A percentile compares a stretch with the other conserved stretches of the same genome.
These are phyloP conservation scores for Penicillium dipodomyicola DNA, from an alignment of 495 filamentous ascomycete species.

Conservation along the genomic window DNA sequence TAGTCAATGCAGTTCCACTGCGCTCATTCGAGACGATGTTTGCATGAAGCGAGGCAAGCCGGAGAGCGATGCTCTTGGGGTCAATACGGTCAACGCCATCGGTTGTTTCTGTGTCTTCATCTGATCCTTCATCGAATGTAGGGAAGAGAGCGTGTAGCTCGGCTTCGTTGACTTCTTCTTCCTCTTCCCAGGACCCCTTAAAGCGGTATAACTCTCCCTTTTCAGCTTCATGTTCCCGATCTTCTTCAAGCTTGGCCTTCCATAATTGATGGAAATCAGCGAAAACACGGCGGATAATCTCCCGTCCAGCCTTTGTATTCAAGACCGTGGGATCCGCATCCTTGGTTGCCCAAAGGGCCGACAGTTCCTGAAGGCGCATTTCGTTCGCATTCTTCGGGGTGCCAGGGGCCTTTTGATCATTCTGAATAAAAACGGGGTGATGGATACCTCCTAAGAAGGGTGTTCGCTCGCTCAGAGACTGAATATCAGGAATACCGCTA, in stretches of 20 bases:
- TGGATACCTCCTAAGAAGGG: slow-evolving; percentile 61
- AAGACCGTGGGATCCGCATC: slow-evolving; percentile 37
- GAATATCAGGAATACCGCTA: slow-evolving; percentile 27
- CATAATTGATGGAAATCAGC: slow-evolving; percentile 72
- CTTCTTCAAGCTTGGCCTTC: slow-evolving; percentile 67
- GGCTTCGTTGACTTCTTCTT: slow-evolving; percentile 71
- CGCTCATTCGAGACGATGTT: slow-evolving; percentile 43
- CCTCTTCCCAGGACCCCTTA: slow-evolving; percentile 68
- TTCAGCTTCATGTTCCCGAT: slow-evolving; percentile 66
- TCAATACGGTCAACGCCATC: slow-evolving; percentile 31
- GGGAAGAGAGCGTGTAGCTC: slow-evolving; percentile 82
- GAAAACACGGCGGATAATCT: slow-evolving; percentile 51
- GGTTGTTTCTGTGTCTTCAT: slow-evolving; percentile 29
- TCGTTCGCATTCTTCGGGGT: slow-evolving; percentile 44
- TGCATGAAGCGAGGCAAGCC: slow-evolving; percentile 53
- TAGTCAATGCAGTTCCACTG: slow-evolving; percentile 28
- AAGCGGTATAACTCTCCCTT: slow-evolving; percentile 79
- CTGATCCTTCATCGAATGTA: slow-evolving; percentile 56
- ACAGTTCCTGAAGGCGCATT: slow-evolving; percentile 46
- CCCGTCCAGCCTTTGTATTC: slow-evolving; percentile 25
- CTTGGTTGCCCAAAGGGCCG: slow-evolving; percentile 36
- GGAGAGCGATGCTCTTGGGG: slow-evolving; percentile 46
- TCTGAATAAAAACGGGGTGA: slow-evolving; percentile 24
- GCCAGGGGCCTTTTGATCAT: slow-evolving; percentile 16
- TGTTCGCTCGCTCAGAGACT: slow-evolving; percentile 49